Evolutionary conservation across 2,329 filamentous ascomycete genomes (phyloP), one percentile per base, ranked within the genome.

Genomic region (Trichoderma brevicompactum): DNA sequence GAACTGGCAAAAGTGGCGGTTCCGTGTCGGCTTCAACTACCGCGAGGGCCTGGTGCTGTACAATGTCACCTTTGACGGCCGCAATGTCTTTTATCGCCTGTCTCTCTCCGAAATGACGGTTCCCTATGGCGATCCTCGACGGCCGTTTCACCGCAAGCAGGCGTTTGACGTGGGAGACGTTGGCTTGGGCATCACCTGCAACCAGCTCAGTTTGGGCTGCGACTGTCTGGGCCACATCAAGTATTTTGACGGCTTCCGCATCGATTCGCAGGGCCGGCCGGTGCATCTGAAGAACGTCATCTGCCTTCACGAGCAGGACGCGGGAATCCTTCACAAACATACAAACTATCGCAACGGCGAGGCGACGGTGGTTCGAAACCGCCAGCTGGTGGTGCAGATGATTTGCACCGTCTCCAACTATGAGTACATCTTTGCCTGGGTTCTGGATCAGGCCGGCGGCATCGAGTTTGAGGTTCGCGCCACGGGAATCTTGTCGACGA

Each of bases 111-210:
- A 92, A 73, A 89, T 92, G 85, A 85, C 85, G 1, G 87, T 90
- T 0, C 87, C 87, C 0, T 92, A 91, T 68, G 87, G 80, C 2
- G 89, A 91, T 69, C 86, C 86, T 0, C 83, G 89, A 1, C 77
- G 81, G 1, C 89, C 88, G 0, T 91, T 85, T 72, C 87, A 89
- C 59, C 83, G 88, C 46, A 92, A 92, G 74, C 86, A 88, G 62
- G 89, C 89, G 0, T 91, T 92, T 71, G 89, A 92, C 70, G 85
- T 92, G 65, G 89, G 89, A 5, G 88, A 92, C 65, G 87, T 84
- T 12, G 89, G 89, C 4, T 84, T 87, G 28, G 89, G 89, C 1
- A 82, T 85, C 59, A 85, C 83, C 58, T 86, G 87, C 17, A 92
- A 92, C 74, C 89, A 90, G 67, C 81, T 92, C 4, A 79, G 81